A percentile compares a stretch with the other conserved stretches of the same genome.
phyloP scores from a whole-genome alignment of 768 basidiomycete genomes.

The Phylloporus arenicola region DNA sequence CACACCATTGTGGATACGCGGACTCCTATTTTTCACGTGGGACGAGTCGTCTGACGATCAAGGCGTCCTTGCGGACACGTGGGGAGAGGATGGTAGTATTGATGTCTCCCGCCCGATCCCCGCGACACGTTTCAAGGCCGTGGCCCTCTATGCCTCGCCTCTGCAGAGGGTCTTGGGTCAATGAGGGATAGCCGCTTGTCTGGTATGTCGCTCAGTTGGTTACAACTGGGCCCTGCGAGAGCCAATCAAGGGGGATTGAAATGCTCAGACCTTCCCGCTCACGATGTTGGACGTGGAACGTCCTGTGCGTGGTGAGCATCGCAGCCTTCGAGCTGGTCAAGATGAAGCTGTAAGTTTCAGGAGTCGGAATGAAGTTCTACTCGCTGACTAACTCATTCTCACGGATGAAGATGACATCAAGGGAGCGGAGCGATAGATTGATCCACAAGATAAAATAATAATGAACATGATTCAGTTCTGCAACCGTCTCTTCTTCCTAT shows the following conservation, averaged over 20 bases:
- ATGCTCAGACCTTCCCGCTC: conserved; percentile 86
- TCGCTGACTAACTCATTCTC: background rate
- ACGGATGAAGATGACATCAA: no score
- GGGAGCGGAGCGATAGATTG: background rate
- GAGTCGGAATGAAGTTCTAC: no score
- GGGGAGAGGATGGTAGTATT: conserved; percentile 11
- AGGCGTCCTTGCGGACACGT: conserved; percentile 14
- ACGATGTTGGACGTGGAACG: conserved; percentile 34
- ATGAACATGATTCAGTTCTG: conserved; percentile 3
- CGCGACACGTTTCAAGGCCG: conserved; percentile 51
- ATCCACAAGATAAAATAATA: background rate
- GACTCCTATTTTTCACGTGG: background rate
- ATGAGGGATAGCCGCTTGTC: conserved; percentile 42
- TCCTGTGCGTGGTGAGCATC: conserved; percentile 54
- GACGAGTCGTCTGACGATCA: background rate
- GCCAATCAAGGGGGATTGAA: conserved; percentile 57
- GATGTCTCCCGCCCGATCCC: conserved; percentile 42
- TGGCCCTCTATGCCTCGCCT: conserved; percentile 15
- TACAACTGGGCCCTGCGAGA: conserved; percentile 57
- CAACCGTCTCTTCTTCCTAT: conserved; percentile 28
- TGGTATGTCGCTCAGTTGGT: conserved; percentile 62
- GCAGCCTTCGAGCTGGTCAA: conserved; percentile 44
- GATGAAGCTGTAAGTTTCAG: no score
- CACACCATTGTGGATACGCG: background rate
- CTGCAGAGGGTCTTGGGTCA: conserved; percentile 39